Percentiles rank a stretch among this genome's conserved stretches.
phyloP scores from a whole-genome alignment of 1,284 basidiomycete genomes.

The Fomes fomentarius region DNA sequence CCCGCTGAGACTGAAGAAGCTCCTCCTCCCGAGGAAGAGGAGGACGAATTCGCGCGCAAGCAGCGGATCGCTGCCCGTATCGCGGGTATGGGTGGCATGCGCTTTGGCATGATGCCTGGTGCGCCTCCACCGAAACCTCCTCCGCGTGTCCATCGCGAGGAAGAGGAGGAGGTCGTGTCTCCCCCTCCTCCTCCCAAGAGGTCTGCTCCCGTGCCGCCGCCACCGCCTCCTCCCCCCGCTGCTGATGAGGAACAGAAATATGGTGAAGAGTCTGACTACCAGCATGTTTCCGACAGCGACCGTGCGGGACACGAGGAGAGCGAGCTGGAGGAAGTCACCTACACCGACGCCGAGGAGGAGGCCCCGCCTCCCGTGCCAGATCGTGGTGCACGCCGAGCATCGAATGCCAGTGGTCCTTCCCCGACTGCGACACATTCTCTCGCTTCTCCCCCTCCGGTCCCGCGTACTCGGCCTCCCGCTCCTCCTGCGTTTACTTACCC shows the following conservation, averaged over 20 bases:
- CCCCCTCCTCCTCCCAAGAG: slow-evolving; percentile 27
- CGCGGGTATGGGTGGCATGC: slow-evolving; percentile 76
- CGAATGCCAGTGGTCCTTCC: slow-evolving; percentile 27
- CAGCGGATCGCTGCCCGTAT: slow-evolving; percentile 71
- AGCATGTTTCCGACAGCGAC: slow-evolving; percentile 58
- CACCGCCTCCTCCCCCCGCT: slow-evolving; percentile 31
- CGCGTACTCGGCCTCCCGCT: slow-evolving; percentile 15
- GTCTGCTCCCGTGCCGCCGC: slow-evolving; percentile 31
- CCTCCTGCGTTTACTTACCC: slow-evolving; percentile 25
- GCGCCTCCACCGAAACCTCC: slow-evolving; percentile 23
- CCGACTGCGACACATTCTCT: too few species aligned
- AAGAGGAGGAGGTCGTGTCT: slow-evolving; percentile 16
- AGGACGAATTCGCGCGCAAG: slow-evolving; percentile 68
- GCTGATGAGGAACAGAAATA: slow-evolving; percentile 48
- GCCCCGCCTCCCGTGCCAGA: slow-evolving; percentile 46
- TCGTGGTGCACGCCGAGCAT: slow-evolving; percentile 36
- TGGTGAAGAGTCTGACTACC: slow-evolving; percentile 44
- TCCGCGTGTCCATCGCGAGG: slow-evolving; percentile 16
- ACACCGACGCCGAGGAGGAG: slow-evolving; percentile 55
- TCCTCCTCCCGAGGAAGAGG: slow-evolving; percentile 46
- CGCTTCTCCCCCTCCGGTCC: slow-evolving; percentile 19
- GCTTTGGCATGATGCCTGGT: slow-evolving; percentile 71
- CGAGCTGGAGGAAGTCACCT: slow-evolving; percentile 64
- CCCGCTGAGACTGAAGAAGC: slow-evolving; percentile 33
- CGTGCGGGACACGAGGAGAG: slow-evolving; percentile 68